Evolutionary conservation across 106 monocot genomes (phyloP).

Genomic region (Agapanthus africanus): DNA sequence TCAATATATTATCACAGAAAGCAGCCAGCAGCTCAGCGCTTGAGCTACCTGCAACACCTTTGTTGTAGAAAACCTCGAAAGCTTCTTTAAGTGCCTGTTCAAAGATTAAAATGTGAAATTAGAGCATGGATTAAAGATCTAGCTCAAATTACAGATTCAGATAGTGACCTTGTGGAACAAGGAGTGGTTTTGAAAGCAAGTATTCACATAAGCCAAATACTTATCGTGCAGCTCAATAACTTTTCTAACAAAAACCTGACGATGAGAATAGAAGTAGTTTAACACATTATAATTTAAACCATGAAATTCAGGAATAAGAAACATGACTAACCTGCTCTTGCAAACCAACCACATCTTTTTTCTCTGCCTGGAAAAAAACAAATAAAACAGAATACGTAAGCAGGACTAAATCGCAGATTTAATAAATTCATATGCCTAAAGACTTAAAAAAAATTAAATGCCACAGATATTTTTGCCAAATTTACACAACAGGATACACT

Average conservation of each 20-base stretch:
- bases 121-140: no score
- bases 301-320: neutral
- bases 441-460: no score
- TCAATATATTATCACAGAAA: slow-evolving; percentile 74
- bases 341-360: slow-evolving; percentile 55
- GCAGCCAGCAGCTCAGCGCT: slow-evolving; percentile 69
- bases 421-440: no score
- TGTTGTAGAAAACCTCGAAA: slow-evolving; percentile 76
- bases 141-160: no score
- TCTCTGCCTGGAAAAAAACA: slow-evolving; percentile 43
- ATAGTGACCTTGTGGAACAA: slow-evolving; percentile 67
- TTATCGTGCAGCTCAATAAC: slow-evolving; percentile 80
- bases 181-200: slow-evolving; percentile 69
- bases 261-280: neutral
- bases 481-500: no score
- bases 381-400: neutral
- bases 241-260: slow-evolving; percentile 74
- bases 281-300: neutral
- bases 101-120: neutral
- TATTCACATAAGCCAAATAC: slow-evolving; percentile 59
- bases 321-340: slow-evolving; percentile 46
- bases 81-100: slow-evolving; percentile 69
- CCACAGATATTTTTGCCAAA: no score
- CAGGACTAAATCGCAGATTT: no score
- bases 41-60: slow-evolving; percentile 69